A percentile compares a stretch with the other conserved stretches of the same genome.
phyloP scores from a whole-genome alignment of 2,329 filamentous ascomycete species.

The Fusarium goolgardi region DNA sequence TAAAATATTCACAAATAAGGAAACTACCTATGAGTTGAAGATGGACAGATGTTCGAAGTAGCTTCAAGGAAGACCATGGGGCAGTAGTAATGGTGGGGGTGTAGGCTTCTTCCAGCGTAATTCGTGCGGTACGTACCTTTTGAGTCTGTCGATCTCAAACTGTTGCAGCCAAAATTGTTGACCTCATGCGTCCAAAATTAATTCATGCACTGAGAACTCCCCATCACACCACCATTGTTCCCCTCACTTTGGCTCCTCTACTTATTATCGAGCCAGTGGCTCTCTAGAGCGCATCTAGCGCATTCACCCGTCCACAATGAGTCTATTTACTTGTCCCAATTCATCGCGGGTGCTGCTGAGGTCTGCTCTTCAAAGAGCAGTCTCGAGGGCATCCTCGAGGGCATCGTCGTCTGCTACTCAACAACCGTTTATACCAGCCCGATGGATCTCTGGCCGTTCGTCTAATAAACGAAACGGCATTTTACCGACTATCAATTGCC shows the following conservation, averaged over 20 bases:
- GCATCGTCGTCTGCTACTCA: conserved; percentile 30
- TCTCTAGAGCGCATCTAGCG: conserved; percentile 44
- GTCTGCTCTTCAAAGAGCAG: conserved; percentile 44
- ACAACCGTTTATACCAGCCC: conserved; percentile 38
- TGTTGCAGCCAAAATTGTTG: conserved; percentile 38
- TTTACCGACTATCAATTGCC: conserved; percentile 19
- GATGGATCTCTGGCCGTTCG: conserved; percentile 42
- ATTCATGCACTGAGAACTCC: conserved; percentile 41
- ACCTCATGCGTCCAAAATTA: conserved; percentile 43
- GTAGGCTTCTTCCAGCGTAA: conserved; percentile 34
- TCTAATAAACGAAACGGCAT: conserved; percentile 15
- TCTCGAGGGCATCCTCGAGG: conserved; percentile 31
- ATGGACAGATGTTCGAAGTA: conserved; percentile 7
- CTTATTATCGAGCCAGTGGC: conserved; percentile 39
- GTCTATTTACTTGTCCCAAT: conserved; percentile 46
- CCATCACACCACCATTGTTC: conserved; percentile 38
- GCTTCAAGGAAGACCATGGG: conserved; percentile 24
- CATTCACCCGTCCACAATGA: conserved; percentile 44
- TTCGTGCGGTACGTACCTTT: conserved; percentile 34
- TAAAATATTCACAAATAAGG: background rate
- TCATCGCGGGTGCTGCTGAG: conserved; percentile 50
- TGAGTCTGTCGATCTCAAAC: conserved; percentile 14
- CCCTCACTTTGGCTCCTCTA: conserved; percentile 30
- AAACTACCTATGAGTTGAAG: background rate
- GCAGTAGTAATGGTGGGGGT: conserved; percentile 39